Conservation (phyloP, 108 stramenopile genomes). For the Skeletonema menzelii region DNA sequence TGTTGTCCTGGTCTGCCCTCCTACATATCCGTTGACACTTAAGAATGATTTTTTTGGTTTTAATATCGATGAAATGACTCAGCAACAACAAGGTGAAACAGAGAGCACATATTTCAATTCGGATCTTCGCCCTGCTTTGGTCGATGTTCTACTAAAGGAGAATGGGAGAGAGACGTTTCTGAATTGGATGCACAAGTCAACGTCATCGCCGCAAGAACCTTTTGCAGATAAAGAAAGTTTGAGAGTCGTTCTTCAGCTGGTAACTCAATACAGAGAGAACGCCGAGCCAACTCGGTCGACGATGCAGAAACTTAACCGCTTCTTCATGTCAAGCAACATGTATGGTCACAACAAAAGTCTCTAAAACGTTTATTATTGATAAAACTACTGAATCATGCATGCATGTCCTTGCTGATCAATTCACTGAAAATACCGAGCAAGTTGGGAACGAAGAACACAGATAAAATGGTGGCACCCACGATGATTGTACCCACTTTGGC, state of each 20-base stretch:
- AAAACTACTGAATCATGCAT: neutral
- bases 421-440: neutral
- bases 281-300: constrained; percentile 73
- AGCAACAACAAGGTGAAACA: neutral
- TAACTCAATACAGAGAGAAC: constrained; percentile 59
- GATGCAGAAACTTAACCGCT: constrained; percentile 78
- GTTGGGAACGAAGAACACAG: neutral
- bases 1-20: constrained; percentile 37
- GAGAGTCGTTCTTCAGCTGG: constrained; percentile 58
- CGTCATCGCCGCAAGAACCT: neutral
- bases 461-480: constrained; percentile 27
- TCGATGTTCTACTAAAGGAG: constrained; percentile 17
- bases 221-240: constrained; percentile 61
- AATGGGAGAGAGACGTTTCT: constrained; percentile 50
- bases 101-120: constrained; percentile 29
- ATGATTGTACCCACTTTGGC: constrained; percentile 64
- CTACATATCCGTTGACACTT: constrained; percentile 30
- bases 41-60: neutral
- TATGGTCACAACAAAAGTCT: neutral
- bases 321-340: constrained; percentile 51
- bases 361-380: neutral
- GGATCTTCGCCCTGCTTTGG: constrained; percentile 22
- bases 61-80: neutral
- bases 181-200: constrained; percentile 39
- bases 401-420: neutral